A percentile compares a stretch with the other conserved stretches of the same genome.
Evolutionary conservation across 371 early-diverging fungal genomes (phyloP).

Genomic region (Mortierella polycephala): DNA sequence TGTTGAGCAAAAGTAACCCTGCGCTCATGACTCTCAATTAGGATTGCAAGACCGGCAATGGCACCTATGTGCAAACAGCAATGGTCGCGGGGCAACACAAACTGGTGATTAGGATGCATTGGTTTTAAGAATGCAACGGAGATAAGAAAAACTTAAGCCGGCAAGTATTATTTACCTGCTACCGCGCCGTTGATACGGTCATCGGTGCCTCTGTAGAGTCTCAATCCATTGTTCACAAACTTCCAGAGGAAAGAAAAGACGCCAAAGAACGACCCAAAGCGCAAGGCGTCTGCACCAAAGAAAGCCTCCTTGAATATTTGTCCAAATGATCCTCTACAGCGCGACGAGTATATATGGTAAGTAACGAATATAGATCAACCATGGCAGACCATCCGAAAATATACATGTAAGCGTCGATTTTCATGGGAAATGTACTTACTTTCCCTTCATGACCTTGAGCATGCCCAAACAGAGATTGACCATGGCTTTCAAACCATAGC

Average conservation of each 20-base stretch:
- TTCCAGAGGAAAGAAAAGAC: conserved; percentile 82
- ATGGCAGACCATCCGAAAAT: background rate
- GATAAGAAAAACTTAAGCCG: background rate
- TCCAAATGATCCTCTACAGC: conserved; percentile 56
- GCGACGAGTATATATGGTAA: background rate
- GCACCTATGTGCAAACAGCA: conserved; percentile 35
- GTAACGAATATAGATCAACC: background rate
- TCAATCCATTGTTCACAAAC: conserved; percentile 74
- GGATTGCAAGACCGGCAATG: conserved; percentile 66
- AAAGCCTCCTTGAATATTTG: conserved; percentile 62
- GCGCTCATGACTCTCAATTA: conserved; percentile 71
- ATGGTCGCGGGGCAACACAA: too few species aligned
- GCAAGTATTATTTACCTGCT: conserved; percentile 38
- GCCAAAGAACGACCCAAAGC: conserved; percentile 82
- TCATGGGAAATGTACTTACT: conserved; percentile 21
- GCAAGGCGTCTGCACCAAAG: conserved; percentile 63
- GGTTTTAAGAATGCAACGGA: background rate
- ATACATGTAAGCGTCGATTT: background rate
- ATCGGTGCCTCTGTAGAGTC: conserved; percentile 66
- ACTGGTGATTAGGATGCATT: background rate
- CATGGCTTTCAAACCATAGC: conserved; percentile 48
- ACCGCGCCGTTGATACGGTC: conserved; percentile 72
- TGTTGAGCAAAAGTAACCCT: conserved; percentile 74
- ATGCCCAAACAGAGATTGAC: conserved; percentile 50
- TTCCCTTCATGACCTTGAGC: conserved; percentile 52